Conservation (phyloP, 768 basidiomycete genomes). For the Hortiboletus flavorubellus region DNA sequence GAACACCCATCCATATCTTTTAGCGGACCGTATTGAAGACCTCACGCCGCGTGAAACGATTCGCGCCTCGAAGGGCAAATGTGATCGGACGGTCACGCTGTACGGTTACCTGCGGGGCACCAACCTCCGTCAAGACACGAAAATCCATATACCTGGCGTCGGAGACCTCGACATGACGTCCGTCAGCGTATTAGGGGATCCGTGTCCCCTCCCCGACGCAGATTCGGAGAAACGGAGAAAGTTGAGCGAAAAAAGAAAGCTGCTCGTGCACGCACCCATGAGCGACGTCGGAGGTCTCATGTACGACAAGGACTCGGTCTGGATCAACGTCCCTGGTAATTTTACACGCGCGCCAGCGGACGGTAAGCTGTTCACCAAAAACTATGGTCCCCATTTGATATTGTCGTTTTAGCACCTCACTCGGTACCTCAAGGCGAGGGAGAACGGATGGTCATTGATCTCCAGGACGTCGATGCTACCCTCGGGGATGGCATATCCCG, state of each 20-base stretch:
- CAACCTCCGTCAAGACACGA: constrained; percentile 69
- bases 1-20: constrained; percentile 91
- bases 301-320: constrained; percentile 98
- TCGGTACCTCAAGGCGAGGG: constrained; percentile 84
- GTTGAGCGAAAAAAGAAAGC: constrained; percentile 91
- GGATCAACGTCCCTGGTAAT: constrained; percentile 94
- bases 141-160: constrained; percentile 91
- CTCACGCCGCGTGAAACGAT: constrained; percentile 85
- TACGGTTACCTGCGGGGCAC: constrained; percentile 96
- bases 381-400: not conserved
- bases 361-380: constrained; percentile 38
- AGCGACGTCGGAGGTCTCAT: constrained; percentile 95
- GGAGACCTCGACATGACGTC: constrained; percentile 81
- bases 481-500: constrained; percentile 80
- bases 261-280: constrained; percentile 96
- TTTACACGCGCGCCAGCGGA: constrained; percentile 78
- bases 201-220: constrained; percentile 89
- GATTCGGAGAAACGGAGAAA: constrained; percentile 90
- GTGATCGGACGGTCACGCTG: constrained; percentile 89
- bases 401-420: constrained; percentile 49
- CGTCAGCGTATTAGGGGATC: constrained; percentile 80
- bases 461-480: constrained; percentile 82
- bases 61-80: constrained; percentile 76
- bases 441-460: constrained; percentile 95
- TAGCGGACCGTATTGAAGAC: constrained; percentile 93